phyloP scores from a whole-genome alignment of 257 asterid genomes.

The Ajuga chamaepitys region DNA sequence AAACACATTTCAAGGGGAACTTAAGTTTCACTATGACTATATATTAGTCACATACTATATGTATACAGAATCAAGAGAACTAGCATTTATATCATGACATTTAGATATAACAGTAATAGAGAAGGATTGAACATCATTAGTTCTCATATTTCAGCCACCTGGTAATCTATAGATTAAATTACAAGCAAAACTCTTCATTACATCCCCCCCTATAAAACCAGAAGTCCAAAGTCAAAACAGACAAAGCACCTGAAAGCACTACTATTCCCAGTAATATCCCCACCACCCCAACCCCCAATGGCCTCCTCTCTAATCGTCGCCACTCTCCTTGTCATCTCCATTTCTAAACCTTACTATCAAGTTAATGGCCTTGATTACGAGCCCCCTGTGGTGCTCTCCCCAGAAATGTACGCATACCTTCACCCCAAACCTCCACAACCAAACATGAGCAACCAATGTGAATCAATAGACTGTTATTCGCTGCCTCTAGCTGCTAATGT shows the following conservation, averaged over 20 bases:
- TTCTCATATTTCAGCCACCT: constrained; percentile 2
- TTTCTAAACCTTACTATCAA: constrained; percentile 2
- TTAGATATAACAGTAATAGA: neutral
- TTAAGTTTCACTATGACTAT: too few species aligned
- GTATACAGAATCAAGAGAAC: too few species aligned
- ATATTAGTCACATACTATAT: too few species aligned
- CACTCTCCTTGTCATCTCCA: constrained; percentile 14
- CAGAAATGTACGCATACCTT: constrained; percentile 20
- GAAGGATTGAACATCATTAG: constrained; percentile 9
- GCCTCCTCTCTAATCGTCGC: constrained; percentile 8
- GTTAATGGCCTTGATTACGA: constrained; percentile 12
- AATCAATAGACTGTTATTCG: constrained; percentile 6
- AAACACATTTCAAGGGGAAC: too few species aligned
- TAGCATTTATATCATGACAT: neutral
- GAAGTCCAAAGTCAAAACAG: neutral
- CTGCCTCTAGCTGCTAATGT: constrained; percentile 21
- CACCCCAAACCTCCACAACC: constrained; percentile 15
- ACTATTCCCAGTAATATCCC: neutral
- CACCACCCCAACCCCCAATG: constrained; percentile 7
- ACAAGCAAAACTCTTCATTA: constrained; percentile 21
- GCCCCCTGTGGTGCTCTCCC: constrained; percentile 20
- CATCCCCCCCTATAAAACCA: constrained; percentile 12
- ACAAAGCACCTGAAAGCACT: neutral
- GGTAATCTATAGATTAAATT: neutral
- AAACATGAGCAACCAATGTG: neutral